These are phyloP conservation scores for Piromyces sp. DNA, from an alignment of 192 early-diverging fungal species.

Conservation along the genomic window DNA sequence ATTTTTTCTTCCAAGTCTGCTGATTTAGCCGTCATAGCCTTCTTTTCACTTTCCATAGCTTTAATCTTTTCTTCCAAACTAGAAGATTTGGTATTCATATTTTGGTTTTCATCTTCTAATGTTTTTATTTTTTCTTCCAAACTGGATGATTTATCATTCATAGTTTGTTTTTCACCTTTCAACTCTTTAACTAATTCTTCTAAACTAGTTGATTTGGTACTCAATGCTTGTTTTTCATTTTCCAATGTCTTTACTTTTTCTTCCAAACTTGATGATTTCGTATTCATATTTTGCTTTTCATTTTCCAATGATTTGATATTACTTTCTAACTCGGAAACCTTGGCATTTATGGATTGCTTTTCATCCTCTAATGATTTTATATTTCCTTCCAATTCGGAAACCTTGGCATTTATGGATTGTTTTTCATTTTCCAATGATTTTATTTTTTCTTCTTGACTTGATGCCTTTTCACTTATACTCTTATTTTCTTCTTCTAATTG, in stretches of 20 bases:
- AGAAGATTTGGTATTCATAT: neutral
- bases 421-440: neutral
- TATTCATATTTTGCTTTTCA: neutral
- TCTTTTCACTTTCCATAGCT: neutral
- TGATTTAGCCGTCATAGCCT: neutral
- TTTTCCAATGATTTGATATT: neutral
- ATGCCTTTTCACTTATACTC: neutral
- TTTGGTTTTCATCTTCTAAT: neutral
- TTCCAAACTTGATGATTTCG: neutral
- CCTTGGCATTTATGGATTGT: neutral
- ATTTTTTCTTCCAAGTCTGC: neutral
- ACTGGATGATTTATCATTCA: neutral
- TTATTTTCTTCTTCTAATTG: neutral
- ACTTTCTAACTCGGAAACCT: neutral
- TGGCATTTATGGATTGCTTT: neutral
- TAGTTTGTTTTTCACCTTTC: neutral
- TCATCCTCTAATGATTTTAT: neutral
- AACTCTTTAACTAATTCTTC: neutral
- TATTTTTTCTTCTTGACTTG: neutral
- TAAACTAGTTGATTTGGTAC: neutral
- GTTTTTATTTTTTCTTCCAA: neutral
- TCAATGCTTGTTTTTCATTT: neutral
- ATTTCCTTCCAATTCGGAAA: neutral
- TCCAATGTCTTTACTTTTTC: neutral
- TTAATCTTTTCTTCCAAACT: neutral